Evolutionary conservation across 306 rosid genomes (phyloP).

Genomic region (Rosa lucieae): DNA sequence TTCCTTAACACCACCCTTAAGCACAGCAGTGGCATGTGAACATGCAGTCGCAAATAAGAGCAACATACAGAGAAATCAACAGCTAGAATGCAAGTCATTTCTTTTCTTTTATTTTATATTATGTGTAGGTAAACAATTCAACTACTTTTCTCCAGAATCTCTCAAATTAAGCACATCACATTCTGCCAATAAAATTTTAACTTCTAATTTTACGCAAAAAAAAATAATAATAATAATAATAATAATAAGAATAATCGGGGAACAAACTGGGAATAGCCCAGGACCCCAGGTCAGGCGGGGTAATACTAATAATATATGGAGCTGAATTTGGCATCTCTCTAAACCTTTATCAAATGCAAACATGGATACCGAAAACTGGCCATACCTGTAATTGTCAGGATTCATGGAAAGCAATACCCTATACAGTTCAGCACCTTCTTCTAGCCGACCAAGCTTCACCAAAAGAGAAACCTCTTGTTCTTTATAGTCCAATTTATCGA

Average conservation of each 20-base stretch:
- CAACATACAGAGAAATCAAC: neutral
- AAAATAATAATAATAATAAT: neutral
- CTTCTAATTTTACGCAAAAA: neutral
- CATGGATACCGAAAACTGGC: slow-evolving; percentile 4
- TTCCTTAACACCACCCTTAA: slow-evolving; percentile 13
- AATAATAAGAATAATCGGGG: neutral
- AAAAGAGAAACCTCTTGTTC: slow-evolving; percentile 92
- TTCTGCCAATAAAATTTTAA: neutral
- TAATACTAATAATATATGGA: neutral
- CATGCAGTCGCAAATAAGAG: slow-evolving; percentile 4
- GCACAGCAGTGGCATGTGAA: neutral
- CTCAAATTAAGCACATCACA: slow-evolving; percentile 1
- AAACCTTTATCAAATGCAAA: neutral
- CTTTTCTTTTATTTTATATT: neutral
- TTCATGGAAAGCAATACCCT: slow-evolving; percentile 74
- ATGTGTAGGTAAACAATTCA: neutral
- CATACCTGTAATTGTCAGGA: slow-evolving; percentile 92
- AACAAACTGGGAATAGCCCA: too few relatives aligned
- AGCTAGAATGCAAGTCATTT: neutral
- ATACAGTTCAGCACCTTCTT: slow-evolving; percentile 70
- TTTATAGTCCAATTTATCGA: slow-evolving; percentile 75
- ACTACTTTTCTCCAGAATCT: slow-evolving; percentile 2
- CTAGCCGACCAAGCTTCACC: slow-evolving; percentile 74
- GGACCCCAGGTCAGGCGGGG: too few relatives aligned
- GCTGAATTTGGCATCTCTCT: neutral